Evolutionary conservation across 805 yeast species (phyloP), one percentile per base, ranked within the genome.

Genomic region (Saccharomycopsis fodiens): DNA sequence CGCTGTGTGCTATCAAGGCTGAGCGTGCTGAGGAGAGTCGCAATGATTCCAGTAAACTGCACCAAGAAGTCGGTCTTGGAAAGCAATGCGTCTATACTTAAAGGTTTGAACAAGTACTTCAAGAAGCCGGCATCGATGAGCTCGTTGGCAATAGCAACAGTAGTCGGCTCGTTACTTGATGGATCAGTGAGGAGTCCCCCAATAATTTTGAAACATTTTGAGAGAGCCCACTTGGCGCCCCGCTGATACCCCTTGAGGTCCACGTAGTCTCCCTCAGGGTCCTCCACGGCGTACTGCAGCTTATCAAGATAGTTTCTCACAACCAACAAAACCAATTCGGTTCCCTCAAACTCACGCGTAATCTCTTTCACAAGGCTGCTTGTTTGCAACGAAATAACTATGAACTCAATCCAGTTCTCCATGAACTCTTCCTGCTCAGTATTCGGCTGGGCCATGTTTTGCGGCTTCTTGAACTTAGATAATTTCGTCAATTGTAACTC

Each of bases 51-150:
- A 10, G 31, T 32, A 25, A 27, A 35, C 15, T 10, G 19, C 4
- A 25, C 16, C 25, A 29, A 22, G 10, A 42, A 36, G 13, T 42
- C 21, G 19, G 27, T 35, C 3, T 22, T 13, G 19, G 29, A 42
- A 13, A 42, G 13, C 25, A 41, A 34, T n/a, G 23, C 37, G 3
- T 13, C 22, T 10, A 21, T 3, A 5, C 4, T 21, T 20, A 45
- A 29, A 10, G 48, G 45, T 29, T 45, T 45, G 23, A 41, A 41
- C 23, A 45, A 23, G 21, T 45, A 41, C 35, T 45, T 45, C 23
- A 45, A 41, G 20, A 45, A 29, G 3, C 48, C 48, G 2, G 27
- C 20, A 13, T 20, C 15, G 19, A 39, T 23, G 15, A 39, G 27
- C 23, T 15, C 7, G 23, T 25, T 29, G 29, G 20, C 32, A 16